Conservation (phyloP, 805 yeast species). For the Candida easanensis region DNA sequence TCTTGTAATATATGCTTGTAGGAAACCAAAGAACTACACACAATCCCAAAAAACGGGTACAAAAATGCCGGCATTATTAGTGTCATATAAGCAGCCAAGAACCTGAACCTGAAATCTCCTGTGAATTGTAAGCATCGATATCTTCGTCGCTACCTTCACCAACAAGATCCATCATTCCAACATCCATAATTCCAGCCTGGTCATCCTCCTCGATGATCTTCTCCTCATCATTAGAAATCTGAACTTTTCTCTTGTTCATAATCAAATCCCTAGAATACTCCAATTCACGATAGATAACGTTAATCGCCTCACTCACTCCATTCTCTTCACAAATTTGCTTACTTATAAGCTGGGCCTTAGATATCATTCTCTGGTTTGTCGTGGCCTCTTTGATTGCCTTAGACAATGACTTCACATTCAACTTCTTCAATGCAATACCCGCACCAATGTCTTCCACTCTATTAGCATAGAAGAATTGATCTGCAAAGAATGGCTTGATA, state of each 20-base stretch:
- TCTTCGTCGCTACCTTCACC: conserved; percentile 4
- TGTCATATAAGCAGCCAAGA: conserved; percentile 22
- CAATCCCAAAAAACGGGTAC: neutral
- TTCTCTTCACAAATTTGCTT: conserved; percentile 64
- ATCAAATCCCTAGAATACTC: conserved; percentile 70
- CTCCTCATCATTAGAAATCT: conserved; percentile 13
- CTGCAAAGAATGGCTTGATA: conserved; percentile 94
- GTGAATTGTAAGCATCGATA: conserved; percentile 5
- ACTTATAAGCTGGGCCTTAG: conserved; percentile 64
- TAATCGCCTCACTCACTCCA: conserved; percentile 78
- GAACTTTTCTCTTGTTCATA: conserved; percentile 38
- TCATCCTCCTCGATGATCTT: conserved; percentile 11
- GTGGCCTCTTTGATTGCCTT: conserved; percentile 71
- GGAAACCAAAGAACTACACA: too few species aligned
- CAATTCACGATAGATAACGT: conserved; percentile 71
- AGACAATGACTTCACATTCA: conserved; percentile 60
- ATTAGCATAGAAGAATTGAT: conserved; percentile 87
- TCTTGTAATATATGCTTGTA: too few species aligned
- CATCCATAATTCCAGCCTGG: conserved; percentile 5
- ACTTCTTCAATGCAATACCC: conserved; percentile 67
- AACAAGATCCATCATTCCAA: conserved; percentile 4
- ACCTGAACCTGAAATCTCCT: conserved; percentile 8
- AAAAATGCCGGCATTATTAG: neutral
- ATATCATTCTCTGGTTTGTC: conserved; percentile 60
- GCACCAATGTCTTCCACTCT: conserved; percentile 88